Percentiles rank a stretch among this genome's conserved stretches.
Conservation (phyloP, 805 yeast species). For the Ogataea populi-albae region DNA sequence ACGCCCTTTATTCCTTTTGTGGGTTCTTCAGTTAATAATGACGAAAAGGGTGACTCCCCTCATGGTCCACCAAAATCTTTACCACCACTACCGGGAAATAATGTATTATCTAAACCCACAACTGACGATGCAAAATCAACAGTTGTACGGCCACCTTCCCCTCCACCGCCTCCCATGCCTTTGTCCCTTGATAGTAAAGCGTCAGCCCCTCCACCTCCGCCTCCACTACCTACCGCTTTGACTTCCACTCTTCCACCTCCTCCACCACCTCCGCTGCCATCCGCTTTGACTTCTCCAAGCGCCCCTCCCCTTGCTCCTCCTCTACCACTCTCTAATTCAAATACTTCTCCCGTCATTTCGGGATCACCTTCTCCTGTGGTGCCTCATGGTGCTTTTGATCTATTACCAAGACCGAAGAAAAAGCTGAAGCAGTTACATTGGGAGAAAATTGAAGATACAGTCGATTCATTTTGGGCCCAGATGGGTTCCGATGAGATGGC, state of each 20-base stretch:
- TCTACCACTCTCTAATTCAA: slow-evolving; percentile 28
- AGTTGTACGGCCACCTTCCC: slow-evolving; percentile 1
- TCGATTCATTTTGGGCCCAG: slow-evolving; percentile 82
- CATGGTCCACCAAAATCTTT: neutral
- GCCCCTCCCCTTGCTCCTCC: slow-evolving; percentile 37
- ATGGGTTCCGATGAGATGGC: slow-evolving; percentile 57
- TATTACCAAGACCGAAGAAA: slow-evolving; percentile 64
- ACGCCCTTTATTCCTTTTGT: slow-evolving; percentile 33
- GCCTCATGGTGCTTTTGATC: slow-evolving; percentile 39
- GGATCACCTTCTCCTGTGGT: slow-evolving; percentile 24
- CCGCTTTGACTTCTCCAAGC: neutral
- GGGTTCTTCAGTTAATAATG: neutral
- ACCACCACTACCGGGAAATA: neutral
- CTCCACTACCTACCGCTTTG: slow-evolving; percentile 1
- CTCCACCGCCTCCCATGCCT: slow-evolving; percentile 2
- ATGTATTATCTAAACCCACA: neutral
- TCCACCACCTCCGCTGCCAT: slow-evolving; percentile 28
- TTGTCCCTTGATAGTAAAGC: neutral
- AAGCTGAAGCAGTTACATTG: slow-evolving; percentile 94
- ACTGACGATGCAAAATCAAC: neutral
- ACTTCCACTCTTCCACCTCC: slow-evolving; percentile 30
- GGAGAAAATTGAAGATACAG: slow-evolving; percentile 86
- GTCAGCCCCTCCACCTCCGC: slow-evolving; percentile 18
- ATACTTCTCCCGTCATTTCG: slow-evolving; percentile 11
- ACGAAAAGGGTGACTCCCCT: slow-evolving; percentile 1